Conservation (phyloP, 305 asterid genomes). For the Coffea humblotiana region DNA sequence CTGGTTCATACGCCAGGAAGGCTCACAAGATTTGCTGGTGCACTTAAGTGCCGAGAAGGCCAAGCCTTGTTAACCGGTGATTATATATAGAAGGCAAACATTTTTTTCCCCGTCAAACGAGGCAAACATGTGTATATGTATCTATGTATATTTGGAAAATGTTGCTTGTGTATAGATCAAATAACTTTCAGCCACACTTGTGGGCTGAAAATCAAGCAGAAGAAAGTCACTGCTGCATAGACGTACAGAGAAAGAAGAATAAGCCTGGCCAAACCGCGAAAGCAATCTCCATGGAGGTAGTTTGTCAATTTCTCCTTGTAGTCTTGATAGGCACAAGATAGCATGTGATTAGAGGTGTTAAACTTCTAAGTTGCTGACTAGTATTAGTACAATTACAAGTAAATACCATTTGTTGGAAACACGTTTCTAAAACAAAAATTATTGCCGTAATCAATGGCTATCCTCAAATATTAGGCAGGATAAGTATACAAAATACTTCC, state of each 20-base stretch:
- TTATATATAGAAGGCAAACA: neutral
- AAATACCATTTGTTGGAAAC: neutral
- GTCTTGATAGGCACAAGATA: neutral
- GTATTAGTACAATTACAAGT: neutral
- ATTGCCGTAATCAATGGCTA: neutral
- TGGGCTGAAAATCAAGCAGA: neutral
- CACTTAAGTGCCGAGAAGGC: slow-evolving; percentile 49
- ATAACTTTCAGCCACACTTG: neutral
- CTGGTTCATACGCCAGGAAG: slow-evolving; percentile 66
- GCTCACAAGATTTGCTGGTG: slow-evolving; percentile 71
- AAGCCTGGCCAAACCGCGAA: neutral
- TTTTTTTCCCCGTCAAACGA: no score
- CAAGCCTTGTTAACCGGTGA: slow-evolving; percentile 27
- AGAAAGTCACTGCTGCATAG: neutral
- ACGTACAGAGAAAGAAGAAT: neutral
- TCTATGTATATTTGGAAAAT: neutral
- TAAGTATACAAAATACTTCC: neutral
- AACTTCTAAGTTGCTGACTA: neutral
- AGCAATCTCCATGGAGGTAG: neutral
- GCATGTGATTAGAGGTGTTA: neutral
- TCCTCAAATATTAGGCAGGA: neutral
- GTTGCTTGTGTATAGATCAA: neutral
- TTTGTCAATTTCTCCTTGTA: neutral
- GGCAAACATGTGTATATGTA: no score
- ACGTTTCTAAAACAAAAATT: neutral